These are phyloP conservation scores for Sarocladium strictum DNA, from an alignment of 2,329 filamentous ascomycete species.

Conservation along the genomic window DNA sequence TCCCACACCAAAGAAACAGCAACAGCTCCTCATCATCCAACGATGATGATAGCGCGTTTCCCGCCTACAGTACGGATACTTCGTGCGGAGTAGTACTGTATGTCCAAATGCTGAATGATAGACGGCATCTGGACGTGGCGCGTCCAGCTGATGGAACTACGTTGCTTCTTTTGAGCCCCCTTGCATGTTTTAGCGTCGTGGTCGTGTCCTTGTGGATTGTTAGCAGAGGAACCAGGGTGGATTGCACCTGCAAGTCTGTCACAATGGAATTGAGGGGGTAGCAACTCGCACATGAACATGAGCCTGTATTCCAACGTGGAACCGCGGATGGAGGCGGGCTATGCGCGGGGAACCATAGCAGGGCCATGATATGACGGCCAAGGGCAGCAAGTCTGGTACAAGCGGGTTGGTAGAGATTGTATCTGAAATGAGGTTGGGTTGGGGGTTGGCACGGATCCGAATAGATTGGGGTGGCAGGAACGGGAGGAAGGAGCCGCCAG, in stretches of 20 bases:
- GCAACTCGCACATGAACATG: background rate
- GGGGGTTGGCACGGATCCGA: too few species aligned
- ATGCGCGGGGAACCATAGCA: conserved; percentile 2
- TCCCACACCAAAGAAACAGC: too few species aligned
- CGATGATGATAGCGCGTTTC: too few species aligned
- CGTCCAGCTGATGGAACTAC: background rate
- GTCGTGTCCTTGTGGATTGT: too few species aligned
- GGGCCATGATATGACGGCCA: background rate
- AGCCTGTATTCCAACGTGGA: background rate
- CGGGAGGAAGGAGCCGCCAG: too few species aligned
- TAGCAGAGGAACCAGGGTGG: too few species aligned
- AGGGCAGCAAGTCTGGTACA: background rate
- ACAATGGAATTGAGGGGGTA: background rate
- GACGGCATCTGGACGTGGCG: background rate
- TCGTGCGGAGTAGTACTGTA: too few species aligned
- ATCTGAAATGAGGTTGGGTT: too few species aligned
- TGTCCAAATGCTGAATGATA: background rate
- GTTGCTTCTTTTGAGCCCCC: conserved; percentile 6
- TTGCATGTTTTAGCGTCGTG: background rate
- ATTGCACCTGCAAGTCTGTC: background rate
- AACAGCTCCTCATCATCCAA: background rate
- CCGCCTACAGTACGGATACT: too few species aligned
- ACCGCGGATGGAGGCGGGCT: background rate
- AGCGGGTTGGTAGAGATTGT: too few species aligned
- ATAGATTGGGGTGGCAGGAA: too few species aligned